Base-by-base conservation (phyloP, 345 rosid species). In the Conringia planisiliqua region DNA sequence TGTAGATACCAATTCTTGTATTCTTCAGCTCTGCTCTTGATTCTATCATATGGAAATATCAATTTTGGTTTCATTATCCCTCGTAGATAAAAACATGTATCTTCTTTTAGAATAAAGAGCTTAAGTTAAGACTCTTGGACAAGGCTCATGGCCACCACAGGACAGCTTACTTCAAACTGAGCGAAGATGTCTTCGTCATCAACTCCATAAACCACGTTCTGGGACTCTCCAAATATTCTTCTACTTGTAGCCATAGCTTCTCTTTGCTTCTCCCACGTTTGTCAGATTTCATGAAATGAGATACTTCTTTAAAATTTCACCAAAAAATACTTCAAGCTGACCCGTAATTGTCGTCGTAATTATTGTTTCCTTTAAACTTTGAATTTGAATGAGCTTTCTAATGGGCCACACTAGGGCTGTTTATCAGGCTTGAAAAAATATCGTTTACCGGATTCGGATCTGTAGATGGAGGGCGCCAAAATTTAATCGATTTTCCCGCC, bases 241-340 rank as follows among this genome's bases (percentile, higher is more conserved):
- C n/a, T n/a, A n/a, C n/a, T n/a, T n/a, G n/a, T n/a, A n/a, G n/a
- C n/a, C n/a, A 14, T 89, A 87, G 10, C 36, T 79, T 4, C 77
- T 79, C 8, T 52, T 61, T 57, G 62, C 84, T 2, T 82, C 81
- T 38, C 86, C 90, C 46, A 86, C 89, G 55, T 85, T 86, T 1
- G 87, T 86, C 27, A n/a, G n/a, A n/a, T n/a, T n/a, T n/a, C n/a
- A n/a, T n/a, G n/a, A n/a, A n/a, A n/a, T n/a, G n/a, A n/a, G n/a
- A n/a, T n/a, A n/a, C n/a, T n/a, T n/a, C n/a, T n/a, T n/a, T n/a
- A n/a, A n/a, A n/a, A n/a, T n/a, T n/a, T n/a, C n/a, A n/a, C n/a
- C n/a, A n/a, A n/a, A n/a, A n/a, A n/a, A n/a, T n/a, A n/a, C n/a
- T n/a, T n/a, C n/a, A n/a, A n/a, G n/a, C n/a, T n/a, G n/a, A n/a